Base-by-base conservation (phyloP, 371 early-diverging fungal species). In the Rhizomucor pusillus region DNA sequence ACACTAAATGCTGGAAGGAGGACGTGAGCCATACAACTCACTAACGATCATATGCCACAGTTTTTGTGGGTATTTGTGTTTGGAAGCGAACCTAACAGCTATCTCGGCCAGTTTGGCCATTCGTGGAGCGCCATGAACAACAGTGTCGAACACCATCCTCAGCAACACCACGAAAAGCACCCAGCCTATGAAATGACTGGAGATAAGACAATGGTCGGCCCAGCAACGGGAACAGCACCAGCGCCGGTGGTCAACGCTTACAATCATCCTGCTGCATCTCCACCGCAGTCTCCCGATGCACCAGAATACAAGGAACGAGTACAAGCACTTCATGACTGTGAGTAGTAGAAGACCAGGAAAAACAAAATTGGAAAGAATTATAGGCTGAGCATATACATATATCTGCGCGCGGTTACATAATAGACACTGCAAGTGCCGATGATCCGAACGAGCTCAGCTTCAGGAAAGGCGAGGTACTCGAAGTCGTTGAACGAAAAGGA, bases 401-500 rank as follows among this genome's bases (percentile, higher is more conserved):
- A 50, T 50, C 18, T 7, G 12, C n/a, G n/a, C n/a, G n/a, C 43
- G 5, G 24, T 49, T 24, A 40, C 43, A 13, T 22, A 45, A 23
- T 53, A 77, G 77, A 89, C 57, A 69, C 78, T 19, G 93, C 93
- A 33, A 91, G 84, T 73, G 79, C 87, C 0, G 88, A 88, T 35
- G 95, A 95, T 71, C 87, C 89, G 29, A 89, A 85, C 55, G 95
- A 95, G 67, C 69, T 95, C 18, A 83, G 87, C 14, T 91, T 94
- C 65, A 59, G 55, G 10, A 91, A 91, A 71, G 90, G 89, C 56
- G 93, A 94, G 36, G 58, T 82, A 5, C 66, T 95, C 67, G 90
- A 90, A 40, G 81, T 94, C 40, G 71, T 90, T 13, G 92, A 92
- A 62, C 86, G 80, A 61, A 84, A 88, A 70, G 93, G 93, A 62